A percentile compares a stretch with the other conserved stretches of the same genome.
phyloP scores from a whole-genome alignment of 495 filamentous ascomycete genomes.

The Lophium mytilinum region DNA sequence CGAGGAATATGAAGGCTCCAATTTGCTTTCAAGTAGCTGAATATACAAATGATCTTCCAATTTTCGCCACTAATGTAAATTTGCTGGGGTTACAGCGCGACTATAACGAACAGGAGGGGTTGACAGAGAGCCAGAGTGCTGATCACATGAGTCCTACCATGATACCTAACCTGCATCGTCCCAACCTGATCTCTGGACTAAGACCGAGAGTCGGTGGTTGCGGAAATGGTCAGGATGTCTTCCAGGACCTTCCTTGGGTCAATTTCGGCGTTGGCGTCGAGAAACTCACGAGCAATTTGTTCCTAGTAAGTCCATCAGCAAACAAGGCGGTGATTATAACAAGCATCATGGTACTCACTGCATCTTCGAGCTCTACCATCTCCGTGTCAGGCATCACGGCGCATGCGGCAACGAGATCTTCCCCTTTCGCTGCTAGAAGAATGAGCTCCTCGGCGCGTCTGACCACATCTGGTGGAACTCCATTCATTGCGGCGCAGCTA shows the following conservation, averaged over 20 bases:
- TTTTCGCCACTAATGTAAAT: too few species aligned
- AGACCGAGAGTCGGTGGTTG: not conserved
- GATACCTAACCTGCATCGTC: too few species aligned
- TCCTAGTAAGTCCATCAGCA: conserved; percentile 5
- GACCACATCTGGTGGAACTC: conserved; percentile 63
- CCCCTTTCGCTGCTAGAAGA: conserved; percentile 58
- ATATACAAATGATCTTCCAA: too few species aligned
- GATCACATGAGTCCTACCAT: too few species aligned
- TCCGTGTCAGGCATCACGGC: conserved; percentile 54
- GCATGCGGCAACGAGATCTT: conserved; percentile 67
- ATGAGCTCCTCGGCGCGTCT: conserved; percentile 70
- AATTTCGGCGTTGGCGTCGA: conserved; percentile 8
- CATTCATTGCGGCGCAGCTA: conserved; percentile 75
- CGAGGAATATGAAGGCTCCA: too few species aligned
- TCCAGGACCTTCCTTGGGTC: conserved; percentile 8
- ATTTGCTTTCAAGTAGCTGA: too few species aligned
- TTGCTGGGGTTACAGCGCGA: too few species aligned
- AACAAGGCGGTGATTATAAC: conserved; percentile 2
- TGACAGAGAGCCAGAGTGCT: too few species aligned
- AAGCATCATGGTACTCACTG: conserved; percentile 35
- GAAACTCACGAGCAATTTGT: conserved; percentile 23
- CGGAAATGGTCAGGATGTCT: conserved; percentile 18
- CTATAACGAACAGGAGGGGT: too few species aligned
- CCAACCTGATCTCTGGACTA: not conserved
- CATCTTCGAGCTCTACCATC: conserved; percentile 51